Evolutionary conservation across 2,329 filamentous ascomycete species (phyloP), one percentile per base, ranked within the genome.

Genomic region (Orbilia oligospora): DNA sequence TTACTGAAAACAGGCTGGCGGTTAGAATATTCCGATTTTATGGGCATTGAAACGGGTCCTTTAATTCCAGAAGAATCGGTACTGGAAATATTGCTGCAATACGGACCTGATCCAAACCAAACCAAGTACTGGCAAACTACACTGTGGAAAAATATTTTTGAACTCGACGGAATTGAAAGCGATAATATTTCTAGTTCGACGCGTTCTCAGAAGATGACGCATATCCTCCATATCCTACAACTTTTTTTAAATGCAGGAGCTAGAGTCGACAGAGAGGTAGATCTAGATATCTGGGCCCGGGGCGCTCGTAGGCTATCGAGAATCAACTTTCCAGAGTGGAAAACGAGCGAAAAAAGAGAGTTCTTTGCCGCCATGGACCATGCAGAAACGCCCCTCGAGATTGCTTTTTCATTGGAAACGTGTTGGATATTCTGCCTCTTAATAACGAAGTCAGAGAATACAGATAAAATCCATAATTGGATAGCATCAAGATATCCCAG

Each of bases 191-290:
- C 36, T 10, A 10, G 36, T 10, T 38, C 36, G 12, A 10, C 8
- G 3, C 12, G 36, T 38, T 38, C 36, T 22, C 46, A 14, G 46
- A 20, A 24, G 18, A 49, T 49, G 46, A 38, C 36, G 36, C 8
- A 38, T 2, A 14, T 38, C 36, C 8, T 38, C 3, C 46, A 20
- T 22, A 22, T 22, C 46, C n/a, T 49, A 12, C 46, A 49, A 24
- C 18, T 49, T 49, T 49, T 49, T 5, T 49, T 49, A n/a, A 22
- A 49, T 49, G 46, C 46, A 24, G 46, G 46, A 22, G 46, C 46
- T 9, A 49, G 2, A 12, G n/a, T 49, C 20, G 46, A 49, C 18
- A 22, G 46, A 22, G 24, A 8, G 9, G 3, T 49, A 22, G 46
- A 38, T 38, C 36, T 38, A 10, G 36, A 38, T 38, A n/a, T n/a